Evolutionary conservation across 2,329 filamentous ascomycete genomes (phyloP).

Genomic region (Achaetomium macrosporum): DNA sequence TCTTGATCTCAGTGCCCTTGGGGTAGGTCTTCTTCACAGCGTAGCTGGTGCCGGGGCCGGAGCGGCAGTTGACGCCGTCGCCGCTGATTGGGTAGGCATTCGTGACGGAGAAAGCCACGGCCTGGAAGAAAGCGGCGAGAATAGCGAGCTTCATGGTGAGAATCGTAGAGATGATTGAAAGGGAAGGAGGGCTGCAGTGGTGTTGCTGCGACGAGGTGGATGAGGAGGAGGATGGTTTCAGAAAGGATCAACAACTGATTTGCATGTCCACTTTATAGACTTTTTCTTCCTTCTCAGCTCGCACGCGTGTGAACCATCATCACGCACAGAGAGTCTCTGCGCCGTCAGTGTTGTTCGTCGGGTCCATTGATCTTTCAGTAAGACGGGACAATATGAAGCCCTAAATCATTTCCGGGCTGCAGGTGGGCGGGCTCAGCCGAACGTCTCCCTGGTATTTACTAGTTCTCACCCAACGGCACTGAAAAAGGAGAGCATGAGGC

Average conservation of each 20-base stretch:
- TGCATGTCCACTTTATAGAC: neutral
- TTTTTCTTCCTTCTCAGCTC: neutral
- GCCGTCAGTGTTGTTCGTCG: no score
- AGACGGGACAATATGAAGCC: neutral
- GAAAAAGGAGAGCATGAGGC: no score
- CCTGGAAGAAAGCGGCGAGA: neutral
- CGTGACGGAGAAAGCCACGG: conserved; percentile 3
- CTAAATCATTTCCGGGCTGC: neutral
- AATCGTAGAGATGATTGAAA: neutral
- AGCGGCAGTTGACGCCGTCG: conserved; percentile 16
- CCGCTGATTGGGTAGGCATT: conserved; percentile 16
- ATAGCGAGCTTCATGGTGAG: neutral
- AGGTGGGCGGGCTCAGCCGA: no score
- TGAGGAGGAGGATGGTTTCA: neutral
- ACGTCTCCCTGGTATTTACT: no score
- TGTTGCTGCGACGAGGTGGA: neutral
- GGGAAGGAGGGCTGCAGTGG: neutral
- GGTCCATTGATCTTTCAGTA: neutral
- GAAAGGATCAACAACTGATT: neutral
- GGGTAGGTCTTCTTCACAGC: conserved; percentile 10
- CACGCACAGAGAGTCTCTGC: no score
- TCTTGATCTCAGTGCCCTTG: conserved; percentile 12
- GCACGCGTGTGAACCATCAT: neutral
- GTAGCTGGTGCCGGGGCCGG: conserved; percentile 16
- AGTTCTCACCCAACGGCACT: no score